Evolutionary conservation across 495 filamentous ascomycete genomes (phyloP).

Genomic region (Tuber aestivum): DNA sequence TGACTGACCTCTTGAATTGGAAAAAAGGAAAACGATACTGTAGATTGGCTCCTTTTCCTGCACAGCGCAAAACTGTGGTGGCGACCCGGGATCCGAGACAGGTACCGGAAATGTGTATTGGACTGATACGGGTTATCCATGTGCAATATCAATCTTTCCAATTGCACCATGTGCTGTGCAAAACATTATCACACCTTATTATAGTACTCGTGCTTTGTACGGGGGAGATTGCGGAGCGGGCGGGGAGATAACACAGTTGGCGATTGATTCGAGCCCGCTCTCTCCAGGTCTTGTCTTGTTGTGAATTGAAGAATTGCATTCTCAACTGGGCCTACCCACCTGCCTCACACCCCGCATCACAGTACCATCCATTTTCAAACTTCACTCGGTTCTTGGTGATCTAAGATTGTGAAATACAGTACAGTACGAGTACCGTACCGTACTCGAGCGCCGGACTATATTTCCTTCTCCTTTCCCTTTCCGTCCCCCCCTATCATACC

Average conservation of each 20-base stretch:
- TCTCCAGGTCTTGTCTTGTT: not conserved
- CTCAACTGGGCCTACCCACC: not conserved
- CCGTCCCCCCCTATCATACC: too few relatives aligned
- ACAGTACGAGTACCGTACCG: not conserved
- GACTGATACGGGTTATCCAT: not conserved
- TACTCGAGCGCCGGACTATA: too few relatives aligned
- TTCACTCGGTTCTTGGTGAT: not conserved
- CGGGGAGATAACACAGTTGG: not conserved
- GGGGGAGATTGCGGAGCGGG: too few relatives aligned
- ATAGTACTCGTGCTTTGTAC: too few relatives aligned
- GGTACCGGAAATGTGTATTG: not conserved
- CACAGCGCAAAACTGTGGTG: not conserved
- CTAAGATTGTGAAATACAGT: not conserved
- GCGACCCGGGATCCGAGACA: constrained; percentile 1
- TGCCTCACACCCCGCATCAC: too few relatives aligned
- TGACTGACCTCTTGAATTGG: too few relatives aligned
- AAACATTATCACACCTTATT: too few relatives aligned
- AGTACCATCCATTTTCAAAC: constrained; percentile 3
- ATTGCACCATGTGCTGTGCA: not conserved
- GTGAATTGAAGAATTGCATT: not conserved
- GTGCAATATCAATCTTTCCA: not conserved
- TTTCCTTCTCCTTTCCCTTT: not conserved
- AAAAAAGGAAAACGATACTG: too few relatives aligned
- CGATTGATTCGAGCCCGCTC: not conserved
- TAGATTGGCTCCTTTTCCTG: too few relatives aligned